A percentile compares a stretch with the other conserved stretches of the same genome.
Evolutionary conservation across 1,284 basidiomycete genomes (phyloP).

Genomic region (Rugosomyces carneus): DNA sequence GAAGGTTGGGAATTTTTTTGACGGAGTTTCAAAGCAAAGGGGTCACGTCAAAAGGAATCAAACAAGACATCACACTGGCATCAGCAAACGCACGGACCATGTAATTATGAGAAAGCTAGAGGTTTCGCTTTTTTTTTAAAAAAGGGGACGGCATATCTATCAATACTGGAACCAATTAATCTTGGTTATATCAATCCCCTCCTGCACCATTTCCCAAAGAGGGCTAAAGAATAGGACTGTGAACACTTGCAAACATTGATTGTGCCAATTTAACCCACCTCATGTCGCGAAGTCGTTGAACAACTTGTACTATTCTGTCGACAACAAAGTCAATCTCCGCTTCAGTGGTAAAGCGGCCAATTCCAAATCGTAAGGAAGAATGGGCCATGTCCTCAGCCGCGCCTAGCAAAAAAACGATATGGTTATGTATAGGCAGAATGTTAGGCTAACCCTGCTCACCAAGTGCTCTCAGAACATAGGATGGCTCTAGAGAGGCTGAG

Average conservation of each 20-base stretch:
- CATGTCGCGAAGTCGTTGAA: slow-evolving; percentile 51
- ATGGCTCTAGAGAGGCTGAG: slow-evolving; percentile 96
- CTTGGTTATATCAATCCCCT: slow-evolving; percentile 90
- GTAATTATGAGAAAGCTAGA: background rate
- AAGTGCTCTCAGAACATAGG: slow-evolving; percentile 94
- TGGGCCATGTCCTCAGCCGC: slow-evolving; percentile 99
- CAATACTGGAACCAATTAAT: slow-evolving; percentile 85
- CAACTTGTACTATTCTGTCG: slow-evolving; percentile 83
- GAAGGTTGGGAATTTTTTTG: slow-evolving; percentile 29
- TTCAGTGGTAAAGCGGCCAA: slow-evolving; percentile 97
- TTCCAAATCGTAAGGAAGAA: slow-evolving; percentile 95
- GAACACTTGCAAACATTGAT: slow-evolving; percentile 4
- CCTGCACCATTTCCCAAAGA: slow-evolving; percentile 98
- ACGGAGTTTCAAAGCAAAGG: slow-evolving; percentile 28
- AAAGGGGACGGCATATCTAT: slow-evolving; percentile 13
- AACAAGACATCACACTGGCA: slow-evolving; percentile 18
- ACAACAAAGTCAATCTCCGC: slow-evolving; percentile 95
- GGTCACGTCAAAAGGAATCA: slow-evolving; percentile 17
- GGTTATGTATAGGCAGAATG: slow-evolving; percentile 2
- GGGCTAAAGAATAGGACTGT: slow-evolving; percentile 46
- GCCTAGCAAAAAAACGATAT: slow-evolving; percentile 37
- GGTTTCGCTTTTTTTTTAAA: background rate
- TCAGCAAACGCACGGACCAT: slow-evolving; percentile 37
- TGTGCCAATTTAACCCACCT: slow-evolving; percentile 35
- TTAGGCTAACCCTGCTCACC: slow-evolving; percentile 38